Conservation (phyloP, 2,329 filamentous ascomycete genomes). For the Fusarium pilosicola region DNA sequence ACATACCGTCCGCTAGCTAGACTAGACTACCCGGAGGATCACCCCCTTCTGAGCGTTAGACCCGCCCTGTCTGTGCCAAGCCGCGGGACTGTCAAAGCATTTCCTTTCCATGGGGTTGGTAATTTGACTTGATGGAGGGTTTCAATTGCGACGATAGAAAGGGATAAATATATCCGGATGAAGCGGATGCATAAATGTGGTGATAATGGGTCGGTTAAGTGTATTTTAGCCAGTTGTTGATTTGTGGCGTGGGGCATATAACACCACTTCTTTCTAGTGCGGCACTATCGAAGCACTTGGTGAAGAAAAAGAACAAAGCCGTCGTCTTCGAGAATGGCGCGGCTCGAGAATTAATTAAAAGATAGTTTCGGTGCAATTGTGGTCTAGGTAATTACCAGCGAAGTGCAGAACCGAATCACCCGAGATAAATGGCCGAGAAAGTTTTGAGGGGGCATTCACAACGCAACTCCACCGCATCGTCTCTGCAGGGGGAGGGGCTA, state of each 20-base stretch:
- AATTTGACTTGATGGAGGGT: neutral
- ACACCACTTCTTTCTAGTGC: neutral
- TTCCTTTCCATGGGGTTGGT: neutral
- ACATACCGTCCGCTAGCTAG: neutral
- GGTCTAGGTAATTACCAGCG: neutral
- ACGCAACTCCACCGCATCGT: neutral
- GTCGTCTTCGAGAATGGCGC: neutral
- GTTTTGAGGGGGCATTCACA: neutral
- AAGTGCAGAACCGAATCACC: neutral
- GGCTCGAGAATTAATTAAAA: neutral
- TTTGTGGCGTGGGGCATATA: neutral
- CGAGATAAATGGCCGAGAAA: neutral
- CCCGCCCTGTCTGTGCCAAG: neutral
- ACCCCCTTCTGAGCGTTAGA: neutral
- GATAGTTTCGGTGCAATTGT: neutral
- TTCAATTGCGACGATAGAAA: neutral
- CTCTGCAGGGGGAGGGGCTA: neutral
- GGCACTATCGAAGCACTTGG: neutral
- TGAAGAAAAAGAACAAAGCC: neutral
- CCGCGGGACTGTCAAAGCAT: neutral
- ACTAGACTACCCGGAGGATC: neutral
- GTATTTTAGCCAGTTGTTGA: neutral
- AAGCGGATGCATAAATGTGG: neutral
- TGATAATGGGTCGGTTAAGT: neutral
- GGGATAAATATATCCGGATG: neutral